A percentile compares a stretch with the other conserved stretches of the same genome.
Conservation (phyloP, 345 rosid species). For the Nasturtium officinale region DNA sequence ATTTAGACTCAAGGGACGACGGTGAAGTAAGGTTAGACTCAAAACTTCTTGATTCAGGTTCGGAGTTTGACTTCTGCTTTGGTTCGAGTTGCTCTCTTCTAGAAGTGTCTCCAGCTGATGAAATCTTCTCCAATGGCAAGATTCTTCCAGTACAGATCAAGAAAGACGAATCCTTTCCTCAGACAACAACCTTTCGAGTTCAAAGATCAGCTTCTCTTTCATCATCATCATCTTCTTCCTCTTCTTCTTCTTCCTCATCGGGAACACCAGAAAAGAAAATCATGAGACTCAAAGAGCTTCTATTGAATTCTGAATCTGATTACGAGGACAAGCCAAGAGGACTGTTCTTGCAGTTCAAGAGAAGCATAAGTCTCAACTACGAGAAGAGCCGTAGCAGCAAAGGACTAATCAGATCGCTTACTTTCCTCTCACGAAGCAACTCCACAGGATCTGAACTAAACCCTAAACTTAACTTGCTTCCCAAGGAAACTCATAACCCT, state of each 20-base stretch:
- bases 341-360: constrained; percentile 75
- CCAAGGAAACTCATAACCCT: constrained; percentile 45
- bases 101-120: constrained; percentile 76
- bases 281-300: constrained; percentile 66
- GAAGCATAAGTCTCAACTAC: constrained; percentile 81
- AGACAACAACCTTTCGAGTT: constrained; percentile 11
- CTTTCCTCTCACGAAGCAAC: constrained; percentile 77
- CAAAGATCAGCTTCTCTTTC: constrained; percentile 38
- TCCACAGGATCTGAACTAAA: constrained; percentile 83
- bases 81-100: constrained; percentile 48
- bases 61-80: constrained; percentile 74
- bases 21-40: constrained; percentile 51
- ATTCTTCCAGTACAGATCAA: constrained; percentile 71
- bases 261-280: constrained; percentile 59
- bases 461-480: constrained; percentile 46
- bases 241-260: constrained; percentile 36
- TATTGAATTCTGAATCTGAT: constrained; percentile 47
- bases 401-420: constrained; percentile 63
- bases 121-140: constrained; percentile 86
- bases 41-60: constrained; percentile 52
- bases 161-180: constrained; percentile 39
- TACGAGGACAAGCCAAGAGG: constrained; percentile 51
- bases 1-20: constrained; percentile 52
- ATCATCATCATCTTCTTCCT: constrained; percentile 8
- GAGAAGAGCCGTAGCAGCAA: constrained; percentile 53